Conservation (phyloP, 2,329 filamentous ascomycete genomes). For the Orbilia ellipsospora region DNA sequence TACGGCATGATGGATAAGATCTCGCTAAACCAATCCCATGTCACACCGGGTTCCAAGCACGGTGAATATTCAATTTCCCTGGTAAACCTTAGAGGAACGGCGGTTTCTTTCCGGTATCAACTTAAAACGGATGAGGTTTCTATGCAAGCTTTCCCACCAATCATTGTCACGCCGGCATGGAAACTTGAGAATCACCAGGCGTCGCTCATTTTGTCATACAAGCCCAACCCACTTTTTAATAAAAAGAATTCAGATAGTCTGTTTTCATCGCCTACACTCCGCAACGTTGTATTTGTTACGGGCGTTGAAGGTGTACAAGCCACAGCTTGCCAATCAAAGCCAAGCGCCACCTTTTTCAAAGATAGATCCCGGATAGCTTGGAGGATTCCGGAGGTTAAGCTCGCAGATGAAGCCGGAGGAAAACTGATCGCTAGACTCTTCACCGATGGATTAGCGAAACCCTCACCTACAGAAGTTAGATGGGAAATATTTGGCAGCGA, state of each 20-base stretch:
- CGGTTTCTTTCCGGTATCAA: constrained; percentile 92
- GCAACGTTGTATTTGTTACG: constrained; percentile 79
- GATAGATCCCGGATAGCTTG: constrained; percentile 83
- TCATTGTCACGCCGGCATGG: constrained; percentile 81
- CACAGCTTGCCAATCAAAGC: constrained; percentile 78
- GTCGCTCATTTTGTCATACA: constrained; percentile 86
- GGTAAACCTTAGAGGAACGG: constrained; percentile 75
- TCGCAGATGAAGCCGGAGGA: constrained; percentile 70
- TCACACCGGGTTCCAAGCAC: constrained; percentile 75
- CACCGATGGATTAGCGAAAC: constrained; percentile 76
- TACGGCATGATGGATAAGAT: constrained; percentile 90
- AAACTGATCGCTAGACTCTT: constrained; percentile 86
- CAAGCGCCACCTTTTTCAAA: constrained; percentile 79
- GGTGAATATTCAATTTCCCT: constrained; percentile 85
- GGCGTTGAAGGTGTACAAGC: constrained; percentile 76
- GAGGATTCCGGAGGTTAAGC: constrained; percentile 79
- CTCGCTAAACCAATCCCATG: constrained; percentile 90
- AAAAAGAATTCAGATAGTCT: constrained; percentile 62
- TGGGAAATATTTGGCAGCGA: constrained; percentile 75
- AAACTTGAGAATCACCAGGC: constrained; percentile 85
- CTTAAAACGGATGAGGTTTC: constrained; percentile 75
- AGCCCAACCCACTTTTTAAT: constrained; percentile 77
- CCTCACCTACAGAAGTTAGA: constrained; percentile 81
- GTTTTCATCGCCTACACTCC: constrained; percentile 69
- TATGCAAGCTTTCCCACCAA: constrained; percentile 72